Conservation (phyloP, 208 protist species). For the Angomonas desouzai region DNA sequence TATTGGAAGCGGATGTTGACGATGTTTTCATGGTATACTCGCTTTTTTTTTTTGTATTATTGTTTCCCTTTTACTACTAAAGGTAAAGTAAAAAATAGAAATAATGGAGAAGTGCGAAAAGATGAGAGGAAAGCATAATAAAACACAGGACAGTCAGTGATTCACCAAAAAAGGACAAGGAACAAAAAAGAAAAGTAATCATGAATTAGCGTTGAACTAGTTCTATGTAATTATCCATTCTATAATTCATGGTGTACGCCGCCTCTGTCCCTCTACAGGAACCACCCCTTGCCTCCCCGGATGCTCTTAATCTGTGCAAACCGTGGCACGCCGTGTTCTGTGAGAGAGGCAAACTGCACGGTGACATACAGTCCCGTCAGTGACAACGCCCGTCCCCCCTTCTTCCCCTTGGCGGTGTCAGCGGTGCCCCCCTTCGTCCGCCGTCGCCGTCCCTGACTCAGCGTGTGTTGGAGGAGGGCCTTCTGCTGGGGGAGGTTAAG, state of each 20-base stretch:
- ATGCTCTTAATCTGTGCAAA: slow-evolving; percentile 86
- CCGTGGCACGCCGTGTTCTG: slow-evolving; percentile 79
- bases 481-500: slow-evolving; percentile 51
- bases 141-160: neutral
- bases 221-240: slow-evolving; percentile 1
- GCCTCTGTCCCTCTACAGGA: slow-evolving; percentile 35
- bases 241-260: neutral
- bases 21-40: neutral
- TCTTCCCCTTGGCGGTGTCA: neutral
- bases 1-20: neutral
- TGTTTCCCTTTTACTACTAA: neutral
- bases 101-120: too few species aligned
- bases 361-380: slow-evolving; percentile 83
- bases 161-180: too few species aligned
- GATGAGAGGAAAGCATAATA: slow-evolving; percentile 2
- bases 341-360: slow-evolving; percentile 76
- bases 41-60: slow-evolving; percentile 11
- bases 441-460: slow-evolving; percentile 19
- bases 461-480: slow-evolving; percentile 60
- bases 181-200: slow-evolving; percentile 10
- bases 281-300: slow-evolving; percentile 84
- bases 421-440: neutral
- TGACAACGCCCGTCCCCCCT: slow-evolving; percentile 15
- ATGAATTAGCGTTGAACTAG: neutral
- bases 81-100: neutral